Evolutionary conservation across 2,329 filamentous ascomycete species (phyloP).

Genomic region (Zymoseptoria passerinii): DNA sequence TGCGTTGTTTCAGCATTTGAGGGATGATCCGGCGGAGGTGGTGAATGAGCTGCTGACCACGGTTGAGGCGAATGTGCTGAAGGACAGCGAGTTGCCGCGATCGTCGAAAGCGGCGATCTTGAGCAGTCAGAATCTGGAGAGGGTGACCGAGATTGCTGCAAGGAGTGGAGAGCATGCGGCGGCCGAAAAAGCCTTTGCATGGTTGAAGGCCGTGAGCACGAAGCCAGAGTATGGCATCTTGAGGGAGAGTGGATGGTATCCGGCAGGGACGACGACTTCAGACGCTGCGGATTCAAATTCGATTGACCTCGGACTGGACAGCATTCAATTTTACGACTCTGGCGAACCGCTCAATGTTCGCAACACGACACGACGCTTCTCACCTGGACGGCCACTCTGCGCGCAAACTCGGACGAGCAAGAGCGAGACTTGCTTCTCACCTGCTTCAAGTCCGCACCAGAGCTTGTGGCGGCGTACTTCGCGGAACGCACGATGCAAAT

Average conservation of each 20-base stretch:
- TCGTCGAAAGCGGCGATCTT: slow-evolving; percentile 52
- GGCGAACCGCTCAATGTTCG: slow-evolving; percentile 58
- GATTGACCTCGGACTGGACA: slow-evolving; percentile 57
- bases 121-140: slow-evolving; percentile 34
- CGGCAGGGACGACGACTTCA: slow-evolving; percentile 42
- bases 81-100: slow-evolving; percentile 64
- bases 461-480: slow-evolving; percentile 84
- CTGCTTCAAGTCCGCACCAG: slow-evolving; percentile 74
- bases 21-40: slow-evolving; percentile 67
- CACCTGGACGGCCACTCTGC: slow-evolving; percentile 67
- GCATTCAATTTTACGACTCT: slow-evolving; percentile 56
- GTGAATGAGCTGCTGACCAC: slow-evolving; percentile 66
- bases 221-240: slow-evolving; percentile 64
- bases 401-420: slow-evolving; percentile 71
- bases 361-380: slow-evolving; percentile 70
- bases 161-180: slow-evolving; percentile 47
- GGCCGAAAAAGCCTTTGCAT: slow-evolving; percentile 61
- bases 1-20: slow-evolving; percentile 66
- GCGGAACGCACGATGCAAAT: slow-evolving; percentile 72
- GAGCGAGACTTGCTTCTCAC: slow-evolving; percentile 74
- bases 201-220: slow-evolving; percentile 69
- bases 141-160: slow-evolving; percentile 51
- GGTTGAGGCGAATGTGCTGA: slow-evolving; percentile 62
- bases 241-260: slow-evolving; percentile 75
- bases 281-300: slow-evolving; percentile 29